Percentiles rank a stretch among this genome's conserved stretches.
Conservation (phyloP, 352 stramenopile species). For the Phytophthora citrophthora region DNA sequence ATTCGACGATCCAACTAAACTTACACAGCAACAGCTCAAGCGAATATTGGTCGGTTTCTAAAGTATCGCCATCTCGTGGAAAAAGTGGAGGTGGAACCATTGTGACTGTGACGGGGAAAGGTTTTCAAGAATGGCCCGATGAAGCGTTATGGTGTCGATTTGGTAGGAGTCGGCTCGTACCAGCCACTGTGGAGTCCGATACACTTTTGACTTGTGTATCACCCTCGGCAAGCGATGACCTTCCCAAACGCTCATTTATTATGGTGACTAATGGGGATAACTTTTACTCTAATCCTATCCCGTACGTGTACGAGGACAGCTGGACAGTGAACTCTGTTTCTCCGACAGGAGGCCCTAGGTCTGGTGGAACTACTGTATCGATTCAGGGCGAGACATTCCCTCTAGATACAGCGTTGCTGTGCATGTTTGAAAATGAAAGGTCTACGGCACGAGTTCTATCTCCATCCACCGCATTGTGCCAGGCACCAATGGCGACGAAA, state of each 20-base stretch:
- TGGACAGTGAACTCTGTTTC: constrained; percentile 41
- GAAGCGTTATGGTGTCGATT: constrained; percentile 60
- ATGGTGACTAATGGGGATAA: constrained; percentile 60
- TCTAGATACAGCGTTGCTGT: constrained; percentile 31
- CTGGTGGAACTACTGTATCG: constrained; percentile 42
- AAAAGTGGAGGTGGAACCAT: constrained; percentile 47
- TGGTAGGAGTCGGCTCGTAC: constrained; percentile 43
- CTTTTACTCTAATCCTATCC: constrained; percentile 68
- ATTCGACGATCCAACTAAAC: constrained; percentile 49
- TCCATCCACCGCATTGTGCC: constrained; percentile 33
- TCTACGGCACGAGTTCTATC: constrained; percentile 32
- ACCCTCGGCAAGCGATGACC: constrained; percentile 28
- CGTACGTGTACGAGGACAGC: constrained; percentile 50
- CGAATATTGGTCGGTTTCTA: constrained; percentile 30
- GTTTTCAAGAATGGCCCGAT: constrained; percentile 40
- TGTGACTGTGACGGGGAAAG: constrained; percentile 46
- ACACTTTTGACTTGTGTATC: constrained; percentile 47
- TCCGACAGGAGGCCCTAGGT: constrained; percentile 36
- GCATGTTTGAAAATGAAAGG: constrained; percentile 41
- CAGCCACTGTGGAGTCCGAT: constrained; percentile 44
- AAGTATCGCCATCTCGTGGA: constrained; percentile 39
- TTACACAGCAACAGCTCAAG: constrained; percentile 40
- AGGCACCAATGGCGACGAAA: constrained; percentile 13
- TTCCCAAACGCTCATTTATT: constrained; percentile 42
- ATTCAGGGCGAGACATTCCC: constrained; percentile 45